Conservation (phyloP, 805 yeast species). For the Tetrapisispora taiwanensis region DNA sequence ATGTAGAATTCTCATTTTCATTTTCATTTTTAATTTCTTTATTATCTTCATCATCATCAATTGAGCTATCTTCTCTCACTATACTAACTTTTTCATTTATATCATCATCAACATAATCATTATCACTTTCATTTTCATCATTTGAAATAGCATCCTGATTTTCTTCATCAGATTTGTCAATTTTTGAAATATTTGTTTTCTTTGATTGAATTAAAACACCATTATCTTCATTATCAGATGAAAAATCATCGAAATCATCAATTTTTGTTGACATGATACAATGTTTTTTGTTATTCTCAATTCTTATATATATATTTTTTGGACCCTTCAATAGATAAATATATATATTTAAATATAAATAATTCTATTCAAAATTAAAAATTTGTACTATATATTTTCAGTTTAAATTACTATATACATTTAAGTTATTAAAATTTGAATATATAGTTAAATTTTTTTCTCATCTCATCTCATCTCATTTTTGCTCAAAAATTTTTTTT, state of each 20-base stretch:
- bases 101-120: slow-evolving; percentile 6
- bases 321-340: too few relatives aligned
- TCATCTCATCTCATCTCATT: background rate
- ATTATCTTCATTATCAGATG: slow-evolving; percentile 24
- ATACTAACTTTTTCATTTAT: background rate
- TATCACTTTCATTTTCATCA: slow-evolving; percentile 14
- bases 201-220: slow-evolving; percentile 15
- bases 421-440: too few relatives aligned
- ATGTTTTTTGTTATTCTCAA: background rate
- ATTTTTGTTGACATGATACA: background rate
- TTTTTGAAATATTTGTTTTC: slow-evolving; percentile 8
- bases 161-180: slow-evolving; percentile 11
- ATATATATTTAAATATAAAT: too few relatives aligned
- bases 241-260: slow-evolving; percentile 23
- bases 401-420: too few relatives aligned
- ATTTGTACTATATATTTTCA: too few relatives aligned
- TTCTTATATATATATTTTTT: background rate
- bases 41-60: slow-evolving; percentile 8
- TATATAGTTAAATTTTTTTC: too few relatives aligned
- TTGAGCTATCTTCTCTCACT: slow-evolving; percentile 1
- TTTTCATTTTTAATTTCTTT: background rate
- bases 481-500: too few relatives aligned
- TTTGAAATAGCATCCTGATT: slow-evolving; percentile 7
- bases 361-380: too few relatives aligned
- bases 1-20: background rate